Conservation (phyloP, 1,284 basidiomycete species). For the Leccinum fuscescens region DNA sequence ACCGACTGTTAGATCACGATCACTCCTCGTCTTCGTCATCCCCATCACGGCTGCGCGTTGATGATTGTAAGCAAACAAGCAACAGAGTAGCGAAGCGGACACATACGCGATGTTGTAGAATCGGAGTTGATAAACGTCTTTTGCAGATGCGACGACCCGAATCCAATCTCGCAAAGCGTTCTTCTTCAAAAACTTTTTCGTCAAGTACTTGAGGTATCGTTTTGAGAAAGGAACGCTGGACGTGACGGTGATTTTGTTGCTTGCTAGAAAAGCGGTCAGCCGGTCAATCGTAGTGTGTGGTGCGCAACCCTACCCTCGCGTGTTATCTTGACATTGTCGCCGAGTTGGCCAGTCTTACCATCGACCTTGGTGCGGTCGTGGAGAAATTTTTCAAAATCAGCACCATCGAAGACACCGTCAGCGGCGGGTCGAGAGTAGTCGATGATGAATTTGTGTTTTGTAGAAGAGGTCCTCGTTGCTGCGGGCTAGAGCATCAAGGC, state of each 20-base stretch:
- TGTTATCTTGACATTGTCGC: conserved; percentile 78
- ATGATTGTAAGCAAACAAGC: conserved; percentile 7
- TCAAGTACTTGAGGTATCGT: conserved; percentile 91
- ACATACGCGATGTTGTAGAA: conserved; percentile 94
- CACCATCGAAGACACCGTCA: conserved; percentile 90
- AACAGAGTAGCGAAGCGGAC: not conserved
- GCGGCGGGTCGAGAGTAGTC: conserved; percentile 92
- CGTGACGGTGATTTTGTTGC: conserved; percentile 77
- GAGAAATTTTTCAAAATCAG: conserved; percentile 90
- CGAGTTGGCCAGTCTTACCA: conserved; percentile 81
- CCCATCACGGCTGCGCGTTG: conserved; percentile 37
- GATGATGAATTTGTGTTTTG: conserved; percentile 90
- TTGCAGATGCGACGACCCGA: conserved; percentile 85
- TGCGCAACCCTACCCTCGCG: conserved; percentile 63
- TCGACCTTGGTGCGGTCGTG: conserved; percentile 92
- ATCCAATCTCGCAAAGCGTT: conserved; percentile 85
- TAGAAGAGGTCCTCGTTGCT: conserved; percentile 62
- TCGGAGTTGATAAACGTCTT: conserved; percentile 86
- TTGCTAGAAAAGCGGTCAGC: conserved; percentile 40
- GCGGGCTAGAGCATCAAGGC: conserved; percentile 53
- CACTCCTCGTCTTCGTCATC: conserved; percentile 57
- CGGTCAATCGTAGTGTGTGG: not conserved
- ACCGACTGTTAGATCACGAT: conserved; percentile 26
- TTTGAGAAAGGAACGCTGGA: conserved; percentile 88
- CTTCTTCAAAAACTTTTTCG: conserved; percentile 96